Percentiles rank a stretch among this genome's conserved stretches.
Conservation (phyloP, 305 asterid species). For the Fraxinus dipetala region DNA sequence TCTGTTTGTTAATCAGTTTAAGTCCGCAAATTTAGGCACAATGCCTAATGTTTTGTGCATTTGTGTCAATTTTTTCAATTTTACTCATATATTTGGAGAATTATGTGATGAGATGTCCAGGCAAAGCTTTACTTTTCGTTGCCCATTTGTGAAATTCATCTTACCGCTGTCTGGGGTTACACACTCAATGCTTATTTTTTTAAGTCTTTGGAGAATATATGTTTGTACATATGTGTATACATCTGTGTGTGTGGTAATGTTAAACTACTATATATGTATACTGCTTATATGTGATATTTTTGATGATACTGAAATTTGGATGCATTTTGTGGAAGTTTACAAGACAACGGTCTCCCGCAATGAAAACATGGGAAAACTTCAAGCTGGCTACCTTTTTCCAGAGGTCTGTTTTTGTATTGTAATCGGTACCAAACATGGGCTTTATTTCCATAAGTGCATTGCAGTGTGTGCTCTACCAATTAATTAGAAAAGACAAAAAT, state of each 20-base stretch:
- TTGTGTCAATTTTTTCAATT: background rate
- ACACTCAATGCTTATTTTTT: background rate
- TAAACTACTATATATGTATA: background rate
- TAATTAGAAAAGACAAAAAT: background rate
- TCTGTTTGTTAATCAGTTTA: background rate
- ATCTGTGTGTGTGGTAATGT: background rate
- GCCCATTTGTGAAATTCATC: background rate
- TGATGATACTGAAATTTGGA: conserved; percentile 10
- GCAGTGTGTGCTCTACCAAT: background rate
- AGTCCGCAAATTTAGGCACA: background rate
- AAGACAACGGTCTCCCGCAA: conserved; percentile 79
- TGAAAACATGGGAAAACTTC: conserved; percentile 81
- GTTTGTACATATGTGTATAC: background rate
- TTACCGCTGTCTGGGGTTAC: background rate
- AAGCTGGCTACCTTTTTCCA: conserved; percentile 97
- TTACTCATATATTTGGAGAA: background rate
- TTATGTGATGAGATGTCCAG: background rate
- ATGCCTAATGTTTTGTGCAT: background rate
- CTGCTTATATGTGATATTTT: background rate
- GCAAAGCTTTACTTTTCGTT: background rate
- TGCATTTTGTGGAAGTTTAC: conserved; percentile 50
- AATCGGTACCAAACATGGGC: background rate
- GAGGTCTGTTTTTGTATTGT: conserved; percentile 50
- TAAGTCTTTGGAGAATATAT: background rate
- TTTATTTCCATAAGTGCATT: background rate